Percentiles rank a stretch among this genome's conserved stretches.
Evolutionary conservation across 2,329 filamentous ascomycete genomes (phyloP).

Genomic region (Xylariaceae sp.): DNA sequence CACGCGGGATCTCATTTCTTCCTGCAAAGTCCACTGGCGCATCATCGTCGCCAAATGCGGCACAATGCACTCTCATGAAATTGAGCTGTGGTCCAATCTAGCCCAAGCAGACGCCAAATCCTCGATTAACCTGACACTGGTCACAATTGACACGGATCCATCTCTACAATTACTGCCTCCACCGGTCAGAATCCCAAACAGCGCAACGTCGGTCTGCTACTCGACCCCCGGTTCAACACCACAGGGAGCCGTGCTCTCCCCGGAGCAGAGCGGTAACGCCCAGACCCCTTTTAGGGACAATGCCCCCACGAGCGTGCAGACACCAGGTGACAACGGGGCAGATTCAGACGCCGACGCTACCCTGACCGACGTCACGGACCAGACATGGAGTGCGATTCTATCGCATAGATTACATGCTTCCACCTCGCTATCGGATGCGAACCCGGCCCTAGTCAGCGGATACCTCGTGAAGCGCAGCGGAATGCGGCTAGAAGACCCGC

Average conservation of each 20-base stretch:
- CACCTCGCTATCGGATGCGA: slow-evolving; percentile 49
- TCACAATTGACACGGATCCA: slow-evolving; percentile 63
- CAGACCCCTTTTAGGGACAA: slow-evolving; percentile 44
- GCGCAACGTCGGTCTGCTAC: slow-evolving; percentile 45
- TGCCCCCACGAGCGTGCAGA: slow-evolving; percentile 40
- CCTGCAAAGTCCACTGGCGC: slow-evolving; percentile 70
- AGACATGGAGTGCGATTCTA: slow-evolving; percentile 70
- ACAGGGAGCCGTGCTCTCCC: slow-evolving; percentile 57
- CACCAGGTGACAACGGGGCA: slow-evolving; percentile 40
- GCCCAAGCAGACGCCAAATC: slow-evolving; percentile 50
- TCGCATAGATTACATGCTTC: slow-evolving; percentile 62
- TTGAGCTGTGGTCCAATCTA: slow-evolving; percentile 55
- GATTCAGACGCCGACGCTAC: slow-evolving; percentile 62
- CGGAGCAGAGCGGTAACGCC: slow-evolving; percentile 53
- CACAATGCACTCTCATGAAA: slow-evolving; percentile 62
- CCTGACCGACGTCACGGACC: slow-evolving; percentile 68
- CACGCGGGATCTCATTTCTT: slow-evolving; percentile 67
- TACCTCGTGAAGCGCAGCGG: slow-evolving; percentile 64
- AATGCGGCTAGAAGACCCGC: slow-evolving; percentile 52
- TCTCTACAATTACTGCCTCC: slow-evolving; percentile 60
- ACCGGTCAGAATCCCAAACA: slow-evolving; percentile 45
- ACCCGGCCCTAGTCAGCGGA: slow-evolving; percentile 57
- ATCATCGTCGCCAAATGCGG: slow-evolving; percentile 70
- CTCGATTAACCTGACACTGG: slow-evolving; percentile 52
- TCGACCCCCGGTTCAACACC: slow-evolving; percentile 67